Conservation (phyloP, 768 basidiomycete species). For the Paxillus involutus region DNA sequence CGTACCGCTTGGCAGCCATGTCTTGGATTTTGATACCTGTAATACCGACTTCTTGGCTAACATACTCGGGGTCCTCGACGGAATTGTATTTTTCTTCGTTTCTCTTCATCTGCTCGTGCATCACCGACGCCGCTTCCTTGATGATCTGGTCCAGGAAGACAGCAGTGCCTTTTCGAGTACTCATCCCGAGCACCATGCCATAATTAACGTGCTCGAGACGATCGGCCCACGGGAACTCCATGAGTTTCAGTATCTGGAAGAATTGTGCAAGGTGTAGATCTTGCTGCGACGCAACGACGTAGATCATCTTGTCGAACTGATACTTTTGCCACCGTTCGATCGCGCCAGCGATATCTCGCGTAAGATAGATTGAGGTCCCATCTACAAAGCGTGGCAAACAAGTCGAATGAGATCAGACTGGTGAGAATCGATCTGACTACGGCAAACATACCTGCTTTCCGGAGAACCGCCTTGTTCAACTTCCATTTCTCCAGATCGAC, state of each 20-base stretch:
- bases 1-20: constrained; percentile 89
- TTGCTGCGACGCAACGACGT: constrained; percentile 86
- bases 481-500: constrained; percentile 90
- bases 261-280: constrained; percentile 88
- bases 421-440: neutral
- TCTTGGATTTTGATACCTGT: constrained; percentile 98
- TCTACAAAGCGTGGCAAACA: constrained; percentile 44
- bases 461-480: constrained; percentile 85
- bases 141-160: constrained; percentile 95
- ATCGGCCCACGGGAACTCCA: constrained; percentile 87
- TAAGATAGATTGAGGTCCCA: constrained; percentile 91
- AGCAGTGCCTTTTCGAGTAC: constrained; percentile 87
- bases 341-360: constrained; percentile 93
- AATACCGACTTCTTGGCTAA: constrained; percentile 84
- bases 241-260: constrained; percentile 89
- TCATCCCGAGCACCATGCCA: constrained; percentile 94
- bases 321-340: constrained; percentile 91
- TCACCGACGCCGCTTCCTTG: constrained; percentile 80
- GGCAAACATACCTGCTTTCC: constrained; percentile 67
- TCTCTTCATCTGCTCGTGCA: constrained; percentile 96
- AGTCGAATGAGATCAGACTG: neutral
- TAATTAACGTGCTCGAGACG: constrained; percentile 87
- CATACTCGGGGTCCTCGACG: constrained; percentile 82
- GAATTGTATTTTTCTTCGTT: constrained; percentile 91
- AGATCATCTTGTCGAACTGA: constrained; percentile 91